Evolutionary conservation across 306 rosid species (phyloP), one percentile per base, ranked within the genome.

Genomic region (Sicyos baderoa): DNA sequence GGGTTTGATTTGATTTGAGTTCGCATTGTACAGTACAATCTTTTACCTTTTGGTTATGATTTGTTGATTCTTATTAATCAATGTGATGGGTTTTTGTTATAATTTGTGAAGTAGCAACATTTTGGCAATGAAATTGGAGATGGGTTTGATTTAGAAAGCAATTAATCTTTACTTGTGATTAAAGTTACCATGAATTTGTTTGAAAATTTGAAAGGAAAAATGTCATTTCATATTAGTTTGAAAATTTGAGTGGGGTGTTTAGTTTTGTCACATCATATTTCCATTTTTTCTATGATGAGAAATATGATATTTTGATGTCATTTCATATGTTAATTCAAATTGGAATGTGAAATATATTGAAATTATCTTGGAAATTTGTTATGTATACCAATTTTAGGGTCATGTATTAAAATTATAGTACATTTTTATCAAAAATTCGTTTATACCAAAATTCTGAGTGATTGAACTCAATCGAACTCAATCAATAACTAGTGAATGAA

Each of bases 51-150:
- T 0, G 2, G 16, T 23, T 22, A 47, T 22, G 37, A 66, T 87
- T 81, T 81, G 82, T 88, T 85, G n/a, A 91, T 91, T 91, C 85
- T 85, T 86, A 75, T 74, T 35, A 63, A 42, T 63, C 18, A 19
- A 42, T 18, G 13, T 21, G 19, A 66, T 14, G 42, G 40, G 35
- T 29, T 13, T 66, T 45, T 66, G 71, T 47, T 21, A 23, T 42
- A 40, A 42, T 63, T 19, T 42, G 11, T 63, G 18, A 62, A n/a
- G 18, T 9, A 8, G 2, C 54, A 44, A 44, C 9, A 21, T 1
- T 42, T 3, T 13, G 13, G 52, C 51, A 64, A 42, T 64, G 17
- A 7, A 40, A 63, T 35, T 58, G 37, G 11, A 35, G 22, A 37
- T 62, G 51, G 14, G 49, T 9, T 44, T 44, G 14, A 10, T 44